Percentiles rank a stretch among this genome's conserved stretches.
Conservation (phyloP, 768 basidiomycete species). For the Tricholoma sp. region DNA sequence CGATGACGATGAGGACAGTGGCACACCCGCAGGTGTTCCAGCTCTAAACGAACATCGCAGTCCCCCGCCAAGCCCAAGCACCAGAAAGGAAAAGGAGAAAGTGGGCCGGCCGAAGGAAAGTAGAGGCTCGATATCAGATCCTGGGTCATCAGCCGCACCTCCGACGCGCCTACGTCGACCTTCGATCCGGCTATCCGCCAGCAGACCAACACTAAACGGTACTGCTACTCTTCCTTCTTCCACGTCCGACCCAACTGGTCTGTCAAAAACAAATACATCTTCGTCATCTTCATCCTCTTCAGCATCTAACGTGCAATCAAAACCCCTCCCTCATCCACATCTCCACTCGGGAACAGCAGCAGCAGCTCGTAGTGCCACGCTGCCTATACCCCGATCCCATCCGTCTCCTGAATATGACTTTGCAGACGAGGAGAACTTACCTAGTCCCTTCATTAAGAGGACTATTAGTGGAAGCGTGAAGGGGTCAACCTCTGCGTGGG, state of each 20-base stretch:
- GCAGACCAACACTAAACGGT: slow-evolving; percentile 22
- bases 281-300: slow-evolving; percentile 17
- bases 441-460: slow-evolving; percentile 76
- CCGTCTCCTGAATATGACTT: slow-evolving; percentile 56
- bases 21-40: slow-evolving; percentile 18
- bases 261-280: slow-evolving; percentile 14
- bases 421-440: slow-evolving; percentile 78
- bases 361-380: slow-evolving; percentile 10
- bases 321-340: slow-evolving; percentile 42
- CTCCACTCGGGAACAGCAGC: slow-evolving; percentile 17
- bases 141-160: slow-evolving; percentile 23
- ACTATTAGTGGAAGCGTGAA: slow-evolving; percentile 16
- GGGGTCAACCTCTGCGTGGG: slow-evolving; percentile 1
- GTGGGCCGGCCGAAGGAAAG: slow-evolving; percentile 17
- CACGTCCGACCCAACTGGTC: slow-evolving; percentile 33
- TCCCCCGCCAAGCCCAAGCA: slow-evolving; percentile 45
- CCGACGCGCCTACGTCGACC: slow-evolving; percentile 52
- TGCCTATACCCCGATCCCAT: slow-evolving; percentile 22
- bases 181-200: slow-evolving; percentile 44
- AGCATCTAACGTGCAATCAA: slow-evolving; percentile 22
- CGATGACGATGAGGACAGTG: slow-evolving; percentile 24
- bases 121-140: slow-evolving; percentile 10
- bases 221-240: slow-evolving; percentile 27
- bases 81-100: slow-evolving; percentile 37
- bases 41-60: slow-evolving; percentile 21